These are phyloP conservation scores for Capillidium rhysosporum DNA, from an alignment of 371 early-diverging fungal species.

Conservation along the genomic window DNA sequence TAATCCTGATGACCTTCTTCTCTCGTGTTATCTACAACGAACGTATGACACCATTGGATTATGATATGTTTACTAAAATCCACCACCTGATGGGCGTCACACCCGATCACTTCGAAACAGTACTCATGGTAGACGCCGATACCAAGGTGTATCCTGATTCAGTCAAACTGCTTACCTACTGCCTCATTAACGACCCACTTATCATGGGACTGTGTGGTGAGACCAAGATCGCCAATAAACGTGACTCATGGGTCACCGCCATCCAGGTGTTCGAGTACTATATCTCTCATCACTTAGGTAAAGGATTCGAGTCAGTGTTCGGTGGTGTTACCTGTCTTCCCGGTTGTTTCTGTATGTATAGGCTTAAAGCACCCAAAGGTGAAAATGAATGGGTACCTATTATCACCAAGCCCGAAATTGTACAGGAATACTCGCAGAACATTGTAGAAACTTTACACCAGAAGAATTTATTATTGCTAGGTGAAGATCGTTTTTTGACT, in stretches of 20 bases:
- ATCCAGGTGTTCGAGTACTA: conserved; percentile 96
- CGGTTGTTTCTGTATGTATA: conserved; percentile 89
- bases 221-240: conserved; percentile 72
- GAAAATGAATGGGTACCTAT: conserved; percentile 49
- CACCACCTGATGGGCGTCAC: conserved; percentile 53
- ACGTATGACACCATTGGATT: conserved; percentile 66
- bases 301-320: conserved; percentile 88
- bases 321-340: conserved; percentile 95
- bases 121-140: conserved; percentile 86
- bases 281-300: conserved; percentile 81
- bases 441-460: conserved; percentile 82
- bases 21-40: conserved; percentile 59
- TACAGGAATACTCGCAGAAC: conserved; percentile 73
- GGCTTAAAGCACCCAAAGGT: conserved; percentile 65
- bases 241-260: conserved; percentile 64
- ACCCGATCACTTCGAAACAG: conserved; percentile 61
- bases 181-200: conserved; percentile 51
- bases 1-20: conserved; percentile 86
- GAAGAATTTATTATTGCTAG: conserved; percentile 85
- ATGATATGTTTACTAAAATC: conserved; percentile 61
- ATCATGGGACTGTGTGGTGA: conserved; percentile 80
- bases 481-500: conserved; percentile 90
- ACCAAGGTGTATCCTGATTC: conserved; percentile 60
- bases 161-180: conserved; percentile 46
- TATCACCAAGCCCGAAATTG: conserved; percentile 65